These are phyloP conservation scores for Candida tropicalis DNA, from an alignment of 1,139 yeast genomes.

Conservation along the genomic window DNA sequence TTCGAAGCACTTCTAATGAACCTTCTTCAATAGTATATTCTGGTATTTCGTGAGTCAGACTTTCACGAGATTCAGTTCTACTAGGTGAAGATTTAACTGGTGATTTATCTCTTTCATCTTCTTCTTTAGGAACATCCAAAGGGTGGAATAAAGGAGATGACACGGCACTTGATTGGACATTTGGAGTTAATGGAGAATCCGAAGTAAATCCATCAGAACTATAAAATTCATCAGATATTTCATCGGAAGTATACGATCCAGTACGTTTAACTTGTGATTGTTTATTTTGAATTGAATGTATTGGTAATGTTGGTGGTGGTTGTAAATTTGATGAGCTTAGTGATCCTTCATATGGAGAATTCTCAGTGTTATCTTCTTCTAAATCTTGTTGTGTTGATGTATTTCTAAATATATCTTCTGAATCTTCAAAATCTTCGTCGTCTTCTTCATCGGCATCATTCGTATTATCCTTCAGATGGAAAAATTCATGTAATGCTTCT, in stretches of 20 bases:
- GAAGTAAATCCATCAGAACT: constrained; percentile 10
- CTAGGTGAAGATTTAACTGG: not conserved
- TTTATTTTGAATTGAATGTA: constrained; percentile 9
- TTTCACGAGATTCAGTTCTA: not conserved
- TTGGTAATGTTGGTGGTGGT: constrained; percentile 6
- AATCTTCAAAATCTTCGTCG: constrained; percentile 5
- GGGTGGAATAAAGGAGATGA: constrained; percentile 2
- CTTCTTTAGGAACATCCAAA: constrained; percentile 7
- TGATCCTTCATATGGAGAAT: not conserved
- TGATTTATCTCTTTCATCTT: constrained; percentile 5
- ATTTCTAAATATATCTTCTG: constrained; percentile 1
- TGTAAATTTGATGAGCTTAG: not conserved
- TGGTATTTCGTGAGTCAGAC: not conserved
- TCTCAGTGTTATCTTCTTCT: constrained; percentile 1
- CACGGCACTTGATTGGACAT: not conserved
- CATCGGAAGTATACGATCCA: constrained; percentile 1
- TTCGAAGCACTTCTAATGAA: constrained; percentile 39
- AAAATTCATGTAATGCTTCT: constrained; percentile 30
- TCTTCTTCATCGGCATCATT: constrained; percentile 5
- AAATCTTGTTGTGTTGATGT: constrained; percentile 1
- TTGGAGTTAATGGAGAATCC: constrained; percentile 9
- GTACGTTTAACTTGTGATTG: constrained; percentile 1
- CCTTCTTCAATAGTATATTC: constrained; percentile 50
- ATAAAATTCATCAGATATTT: constrained; percentile 6
- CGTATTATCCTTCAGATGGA: constrained; percentile 8